These are phyloP conservation scores for Gloeophyllum trabeum DNA, from an alignment of 768 basidiomycete genomes.

Conservation along the genomic window DNA sequence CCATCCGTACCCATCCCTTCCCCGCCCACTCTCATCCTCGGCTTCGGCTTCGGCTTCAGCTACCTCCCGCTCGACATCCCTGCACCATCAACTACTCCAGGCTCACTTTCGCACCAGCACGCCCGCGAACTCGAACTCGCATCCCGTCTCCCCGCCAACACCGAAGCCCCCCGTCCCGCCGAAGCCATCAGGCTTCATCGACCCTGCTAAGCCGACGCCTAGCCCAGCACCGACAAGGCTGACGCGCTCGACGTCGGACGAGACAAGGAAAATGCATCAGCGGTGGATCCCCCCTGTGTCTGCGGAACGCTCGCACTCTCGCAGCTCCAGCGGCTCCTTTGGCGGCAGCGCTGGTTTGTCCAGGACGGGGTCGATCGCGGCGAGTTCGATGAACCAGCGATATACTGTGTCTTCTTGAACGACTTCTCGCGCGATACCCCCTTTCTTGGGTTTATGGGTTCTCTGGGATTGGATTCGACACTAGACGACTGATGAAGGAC, in stretches of 20 bases:
- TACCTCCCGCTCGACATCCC: neutral
- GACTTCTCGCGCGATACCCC: too few species aligned
- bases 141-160: neutral
- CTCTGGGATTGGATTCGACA: too few species aligned
- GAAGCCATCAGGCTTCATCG: neutral
- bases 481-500: too few species aligned
- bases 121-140: neutral
- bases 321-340: too few species aligned
- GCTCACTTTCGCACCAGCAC: neutral
- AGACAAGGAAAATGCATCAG: neutral
- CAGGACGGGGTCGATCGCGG: too few species aligned
- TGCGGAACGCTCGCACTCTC: too few species aligned
- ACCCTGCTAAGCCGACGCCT: neutral
- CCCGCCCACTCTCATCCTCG: conserved; percentile 20
- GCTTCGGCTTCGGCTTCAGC: neutral
- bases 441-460: too few species aligned
- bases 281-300: neutral
- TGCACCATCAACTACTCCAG: neutral
- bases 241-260: neutral
- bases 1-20: conserved; percentile 14
- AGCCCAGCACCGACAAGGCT: neutral
- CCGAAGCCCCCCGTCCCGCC: neutral
- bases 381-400: too few species aligned
- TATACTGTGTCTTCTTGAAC: too few species aligned
- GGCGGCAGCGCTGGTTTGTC: too few species aligned